phyloP scores from a whole-genome alignment of 2,329 filamentous ascomycete genomes.

The Sarocladium brachiariae region DNA sequence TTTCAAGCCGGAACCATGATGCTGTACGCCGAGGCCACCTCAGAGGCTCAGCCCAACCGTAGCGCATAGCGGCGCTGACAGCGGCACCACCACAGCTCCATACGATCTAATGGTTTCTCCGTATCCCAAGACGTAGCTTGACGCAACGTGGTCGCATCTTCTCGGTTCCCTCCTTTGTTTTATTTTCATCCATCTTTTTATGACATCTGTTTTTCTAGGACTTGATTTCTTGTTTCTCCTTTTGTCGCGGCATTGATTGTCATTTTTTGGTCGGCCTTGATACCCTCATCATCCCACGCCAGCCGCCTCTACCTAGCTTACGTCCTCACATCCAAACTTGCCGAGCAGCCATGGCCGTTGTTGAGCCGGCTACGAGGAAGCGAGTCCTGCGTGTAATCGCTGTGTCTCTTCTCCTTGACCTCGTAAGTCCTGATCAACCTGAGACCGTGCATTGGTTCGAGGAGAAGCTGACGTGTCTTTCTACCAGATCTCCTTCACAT shows the following conservation, averaged over 20 bases:
- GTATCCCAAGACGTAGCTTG: not conserved
- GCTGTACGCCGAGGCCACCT: not conserved
- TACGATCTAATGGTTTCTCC: too few species aligned
- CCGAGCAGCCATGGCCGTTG: constrained; percentile 31
- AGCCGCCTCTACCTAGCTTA: too few species aligned
- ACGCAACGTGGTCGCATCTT: constrained; percentile 7
- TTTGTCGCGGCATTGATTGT: constrained; percentile 6
- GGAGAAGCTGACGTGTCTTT: not conserved
- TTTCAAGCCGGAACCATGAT: constrained; percentile 6
- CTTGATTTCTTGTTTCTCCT: not conserved
- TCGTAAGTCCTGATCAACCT: constrained; percentile 49
- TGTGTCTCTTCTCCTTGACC: constrained; percentile 78
- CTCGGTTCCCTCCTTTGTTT: not conserved
- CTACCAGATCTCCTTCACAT: constrained; percentile 87
- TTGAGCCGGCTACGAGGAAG: constrained; percentile 58
- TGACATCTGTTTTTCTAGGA: not conserved
- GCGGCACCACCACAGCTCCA: too few species aligned
- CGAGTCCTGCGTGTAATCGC: constrained; percentile 82
- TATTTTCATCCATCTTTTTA: not conserved
- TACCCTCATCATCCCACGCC: not conserved
- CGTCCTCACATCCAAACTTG: too few species aligned
- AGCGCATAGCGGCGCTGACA: not conserved
- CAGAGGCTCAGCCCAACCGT: too few species aligned
- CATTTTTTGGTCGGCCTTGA: constrained; percentile 9
- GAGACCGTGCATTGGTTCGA: too few species aligned